A percentile compares a stretch with the other conserved stretches of the same genome.
phyloP scores from a whole-genome alignment of 192 early-diverging fungal genomes.

The Gamsiella multidivaricata region DNA sequence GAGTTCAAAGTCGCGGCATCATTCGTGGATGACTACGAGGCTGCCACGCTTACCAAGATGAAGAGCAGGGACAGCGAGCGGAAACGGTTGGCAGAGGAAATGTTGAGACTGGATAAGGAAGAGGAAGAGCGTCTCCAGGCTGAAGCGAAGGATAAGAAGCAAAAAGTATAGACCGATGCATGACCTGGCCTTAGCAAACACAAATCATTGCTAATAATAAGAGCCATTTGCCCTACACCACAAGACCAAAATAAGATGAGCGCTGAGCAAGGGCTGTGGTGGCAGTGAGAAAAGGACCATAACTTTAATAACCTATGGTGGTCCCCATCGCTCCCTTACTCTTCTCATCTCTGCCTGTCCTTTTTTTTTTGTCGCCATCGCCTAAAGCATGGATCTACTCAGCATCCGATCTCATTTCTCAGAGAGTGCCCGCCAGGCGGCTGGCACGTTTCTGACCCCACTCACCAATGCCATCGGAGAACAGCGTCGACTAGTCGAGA shows the following conservation, averaged over 20 bases:
- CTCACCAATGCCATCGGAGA: conserved; percentile 50
- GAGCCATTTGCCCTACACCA: neutral
- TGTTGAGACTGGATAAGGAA: conserved; percentile 34
- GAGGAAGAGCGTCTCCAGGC: conserved; percentile 31
- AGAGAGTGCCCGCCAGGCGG: conserved; percentile 32
- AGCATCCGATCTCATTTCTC: conserved; percentile 30
- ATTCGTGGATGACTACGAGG: conserved; percentile 56
- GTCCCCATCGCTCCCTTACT: neutral
- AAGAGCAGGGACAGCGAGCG: conserved; percentile 53
- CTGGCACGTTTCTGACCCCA: conserved; percentile 38
- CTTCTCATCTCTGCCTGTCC: neutral
- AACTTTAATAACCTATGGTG: too few relatives aligned
- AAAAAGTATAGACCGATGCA: conserved; percentile 23
- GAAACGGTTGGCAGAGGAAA: conserved; percentile 52
- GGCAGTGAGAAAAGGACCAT: too few relatives aligned
- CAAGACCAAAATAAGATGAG: conserved; percentile 5
- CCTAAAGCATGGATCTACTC: conserved; percentile 24
- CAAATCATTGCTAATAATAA: neutral
- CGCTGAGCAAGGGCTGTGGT: conserved; percentile 6
- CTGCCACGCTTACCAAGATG: conserved; percentile 59
- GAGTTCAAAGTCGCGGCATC: conserved; percentile 27
- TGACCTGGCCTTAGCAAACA: neutral
- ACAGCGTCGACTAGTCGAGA: conserved; percentile 42
- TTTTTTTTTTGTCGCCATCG: neutral
- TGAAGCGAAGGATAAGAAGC: conserved; percentile 21